Evolutionary conservation across 805 yeast genomes (phyloP), one percentile per base, ranked within the genome.

Genomic region (Metschnikowia amazonensis): DNA sequence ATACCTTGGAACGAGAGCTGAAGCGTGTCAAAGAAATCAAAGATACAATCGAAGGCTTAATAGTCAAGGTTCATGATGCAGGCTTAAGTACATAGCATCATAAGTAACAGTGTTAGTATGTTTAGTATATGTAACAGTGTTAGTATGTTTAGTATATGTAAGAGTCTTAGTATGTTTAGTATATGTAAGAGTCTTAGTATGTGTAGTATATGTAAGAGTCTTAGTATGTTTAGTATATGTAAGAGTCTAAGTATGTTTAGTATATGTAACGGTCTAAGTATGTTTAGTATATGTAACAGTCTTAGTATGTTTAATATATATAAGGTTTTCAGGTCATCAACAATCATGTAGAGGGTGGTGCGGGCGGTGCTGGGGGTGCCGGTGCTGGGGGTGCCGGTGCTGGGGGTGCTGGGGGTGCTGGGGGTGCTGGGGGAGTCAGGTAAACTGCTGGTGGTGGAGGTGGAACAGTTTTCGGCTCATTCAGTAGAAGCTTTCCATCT

Each of bases 331-430:
- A 6, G 7, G 16, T 21, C 17, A 18, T 41, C 37, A 23, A 34
- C n/a, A 28, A 32, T 33, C 29, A 14, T 23, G 18, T 10, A 33
- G 42, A 17, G 18, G 30, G 36, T 13, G 32, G 57, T 36, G 59
- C 55, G 34, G 52, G 63, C 8, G 35, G 35, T 16, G 66, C 64
- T 14, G 66, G 62, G 11, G 60, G 44, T 36, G 55, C 39, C 20
- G 36, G 36, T 6, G 54, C 58, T 10, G 56, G 25, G 28, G 49
- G 44, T 14, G 58, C 54, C 16, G 65, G 59, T 28, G 58, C 54
- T n/a, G 51, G 48, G 3, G 55, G 44, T n/a, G 57, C 53, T 18
- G 65, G 58, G 29, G 57, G 57, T 14, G 57, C 54, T 13, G 51
- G 46, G 5, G 55, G 43, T 21, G 47, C 36, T 21, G 54, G 42